Percentiles rank a stretch among this genome's conserved stretches.
Evolutionary conservation across 2,329 filamentous ascomycete genomes (phyloP).

Genomic region (Beauveria medogensis): DNA sequence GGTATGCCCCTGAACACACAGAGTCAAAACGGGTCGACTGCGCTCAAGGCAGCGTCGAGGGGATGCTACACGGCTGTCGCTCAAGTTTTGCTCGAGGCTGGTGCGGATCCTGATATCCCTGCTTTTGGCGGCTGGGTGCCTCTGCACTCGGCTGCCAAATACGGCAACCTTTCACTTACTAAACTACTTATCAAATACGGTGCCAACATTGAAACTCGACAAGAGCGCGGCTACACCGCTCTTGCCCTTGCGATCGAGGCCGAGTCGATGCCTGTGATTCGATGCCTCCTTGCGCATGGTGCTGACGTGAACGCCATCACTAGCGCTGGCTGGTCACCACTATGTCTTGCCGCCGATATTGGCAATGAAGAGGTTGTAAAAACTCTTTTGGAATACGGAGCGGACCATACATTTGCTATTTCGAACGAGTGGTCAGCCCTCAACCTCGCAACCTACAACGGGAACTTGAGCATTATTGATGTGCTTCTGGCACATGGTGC

Average conservation of each 20-base stretch:
- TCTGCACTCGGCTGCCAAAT: conserved; percentile 13
- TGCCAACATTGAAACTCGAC: conserved; percentile 2
- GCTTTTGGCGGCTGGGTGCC: conserved; percentile 12
- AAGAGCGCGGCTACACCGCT: conserved; percentile 13
- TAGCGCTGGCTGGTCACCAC: conserved; percentile 14
- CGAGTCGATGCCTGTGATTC: neutral
- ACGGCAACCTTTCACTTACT: conserved; percentile 7
- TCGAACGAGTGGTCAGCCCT: conserved; percentile 15
- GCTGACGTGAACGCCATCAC: conserved; percentile 20
- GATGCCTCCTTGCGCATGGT: conserved; percentile 15
- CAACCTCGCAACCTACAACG: conserved; percentile 21
- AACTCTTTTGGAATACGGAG: conserved; percentile 17
- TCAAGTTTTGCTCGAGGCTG: conserved; percentile 10
- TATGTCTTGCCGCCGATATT: conserved; percentile 22
- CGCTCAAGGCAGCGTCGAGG: conserved; percentile 12
- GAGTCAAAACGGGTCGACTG: conserved; percentile 12
- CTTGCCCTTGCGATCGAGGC: conserved; percentile 11
- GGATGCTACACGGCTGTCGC: conserved; percentile 9
- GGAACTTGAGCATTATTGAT: conserved; percentile 2
- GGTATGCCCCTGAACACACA: conserved; percentile 4
- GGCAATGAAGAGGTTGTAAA: conserved; percentile 8
- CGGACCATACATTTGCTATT: conserved; percentile 19
- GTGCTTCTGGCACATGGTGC: neutral
- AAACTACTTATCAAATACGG: conserved; percentile 8
- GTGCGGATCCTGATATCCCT: conserved; percentile 11